Evolutionary conservation across 305 asterid species (phyloP).

Genomic region (Fraxinus greggii): DNA sequence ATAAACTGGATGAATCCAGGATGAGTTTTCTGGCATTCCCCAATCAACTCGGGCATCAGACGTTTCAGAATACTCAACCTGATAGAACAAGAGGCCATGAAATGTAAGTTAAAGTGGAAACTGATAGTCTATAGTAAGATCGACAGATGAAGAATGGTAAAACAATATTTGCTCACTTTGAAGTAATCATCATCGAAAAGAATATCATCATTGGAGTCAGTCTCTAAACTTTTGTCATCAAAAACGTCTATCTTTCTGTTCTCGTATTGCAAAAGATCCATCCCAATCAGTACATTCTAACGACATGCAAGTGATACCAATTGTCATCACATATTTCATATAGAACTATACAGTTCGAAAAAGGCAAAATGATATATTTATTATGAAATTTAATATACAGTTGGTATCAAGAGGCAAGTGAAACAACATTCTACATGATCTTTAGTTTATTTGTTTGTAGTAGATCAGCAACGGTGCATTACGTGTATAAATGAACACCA

Average conservation of each 20-base stretch:
- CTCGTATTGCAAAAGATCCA: constrained; percentile 60
- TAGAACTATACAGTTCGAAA: constrained; percentile 10
- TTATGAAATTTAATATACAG: background rate
- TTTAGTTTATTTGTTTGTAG: constrained; percentile 14
- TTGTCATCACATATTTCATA: constrained; percentile 21
- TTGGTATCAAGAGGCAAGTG: constrained; percentile 9
- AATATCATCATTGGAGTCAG: constrained; percentile 45
- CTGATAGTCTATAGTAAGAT: background rate
- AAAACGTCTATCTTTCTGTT: constrained; percentile 45
- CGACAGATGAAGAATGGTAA: constrained; percentile 1
- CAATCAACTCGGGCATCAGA: constrained; percentile 41
- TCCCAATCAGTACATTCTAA: constrained; percentile 73
- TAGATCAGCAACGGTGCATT: background rate
- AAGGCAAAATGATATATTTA: background rate
- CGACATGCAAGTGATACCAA: constrained; percentile 28
- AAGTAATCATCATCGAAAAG: constrained; percentile 43
- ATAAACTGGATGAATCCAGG: constrained; percentile 67
- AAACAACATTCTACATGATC: constrained; percentile 4
- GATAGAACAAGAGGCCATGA: constrained; percentile 22
- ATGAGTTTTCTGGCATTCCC: constrained; percentile 59
- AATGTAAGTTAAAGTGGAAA: constrained; percentile 7
- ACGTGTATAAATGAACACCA: background rate
- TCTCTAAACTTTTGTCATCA: constrained; percentile 41
- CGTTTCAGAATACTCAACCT: constrained; percentile 53
- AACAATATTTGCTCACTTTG: constrained; percentile 45